A percentile compares a stretch with the other conserved stretches of the same genome.
These are phyloP conservation scores for Aspergillus fischeri DNA, from an alignment of 2,329 filamentous ascomycete species.

Conservation along the genomic window DNA sequence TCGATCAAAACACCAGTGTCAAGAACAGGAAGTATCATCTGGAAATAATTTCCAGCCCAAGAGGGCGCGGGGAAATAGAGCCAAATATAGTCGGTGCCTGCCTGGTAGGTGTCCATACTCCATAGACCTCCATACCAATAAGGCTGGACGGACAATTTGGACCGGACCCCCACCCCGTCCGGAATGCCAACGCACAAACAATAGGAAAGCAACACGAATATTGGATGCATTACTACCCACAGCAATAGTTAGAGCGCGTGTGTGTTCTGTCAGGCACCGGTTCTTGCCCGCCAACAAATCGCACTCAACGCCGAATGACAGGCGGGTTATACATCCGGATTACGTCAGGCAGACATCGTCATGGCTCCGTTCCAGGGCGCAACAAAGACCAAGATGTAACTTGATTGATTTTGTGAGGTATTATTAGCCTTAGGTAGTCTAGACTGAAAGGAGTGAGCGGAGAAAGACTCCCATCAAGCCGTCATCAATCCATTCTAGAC, in stretches of 20 bases:
- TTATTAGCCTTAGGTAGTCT: background rate
- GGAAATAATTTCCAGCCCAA: background rate
- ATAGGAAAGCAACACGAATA: background rate
- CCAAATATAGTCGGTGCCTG: background rate
- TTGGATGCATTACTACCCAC: background rate
- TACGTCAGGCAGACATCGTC: background rate
- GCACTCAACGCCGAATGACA: background rate
- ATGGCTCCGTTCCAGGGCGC: background rate
- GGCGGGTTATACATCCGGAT: background rate
- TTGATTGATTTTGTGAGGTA: background rate
- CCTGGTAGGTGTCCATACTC: too few relatives aligned
- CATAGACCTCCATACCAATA: background rate
- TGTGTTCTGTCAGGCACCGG: background rate
- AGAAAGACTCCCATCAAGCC: background rate
- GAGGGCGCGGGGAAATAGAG: background rate
- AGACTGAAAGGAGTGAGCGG: background rate
- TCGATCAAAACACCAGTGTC: background rate
- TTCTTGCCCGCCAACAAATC: background rate
- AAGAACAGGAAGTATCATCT: background rate
- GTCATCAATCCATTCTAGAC: background rate
- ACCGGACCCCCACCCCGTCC: background rate
- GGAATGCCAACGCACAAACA: constrained; percentile 1
- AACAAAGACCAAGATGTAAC: background rate
- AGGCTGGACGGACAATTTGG: background rate
- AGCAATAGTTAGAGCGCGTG: too few relatives aligned